These are phyloP conservation scores for Pseudopediastrum boryanum DNA, from an alignment of 139 green algal species.

Conservation along the genomic window DNA sequence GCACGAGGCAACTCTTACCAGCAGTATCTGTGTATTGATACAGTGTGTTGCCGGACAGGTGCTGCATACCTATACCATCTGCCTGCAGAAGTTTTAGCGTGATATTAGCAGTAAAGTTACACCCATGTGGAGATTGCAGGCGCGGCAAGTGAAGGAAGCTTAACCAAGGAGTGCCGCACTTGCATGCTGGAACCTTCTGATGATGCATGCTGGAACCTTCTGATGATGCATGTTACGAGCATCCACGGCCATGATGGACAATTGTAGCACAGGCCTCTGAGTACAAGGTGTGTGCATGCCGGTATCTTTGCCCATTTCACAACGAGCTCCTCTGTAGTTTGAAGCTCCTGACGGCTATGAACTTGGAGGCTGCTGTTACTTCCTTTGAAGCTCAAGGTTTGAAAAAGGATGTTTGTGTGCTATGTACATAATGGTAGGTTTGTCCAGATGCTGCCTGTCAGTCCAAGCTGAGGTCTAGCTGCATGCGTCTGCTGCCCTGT, in stretches of 20 bases:
- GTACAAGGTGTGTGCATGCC: no score
- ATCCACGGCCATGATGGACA: no score
- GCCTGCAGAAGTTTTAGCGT: not conserved
- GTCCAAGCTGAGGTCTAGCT: not conserved
- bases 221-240: not conserved
- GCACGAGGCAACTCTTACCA: not conserved
- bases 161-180: no score
- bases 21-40: not conserved
- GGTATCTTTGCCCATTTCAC: no score
- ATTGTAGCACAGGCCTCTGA: no score
- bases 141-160: no score
- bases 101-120: not conserved
- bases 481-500: conserved; percentile 24
- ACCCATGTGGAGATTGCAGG: not conserved
- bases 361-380: no score
- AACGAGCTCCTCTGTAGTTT: no score
- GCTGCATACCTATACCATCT: not conserved
- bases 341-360: no score
- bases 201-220: not conserved
- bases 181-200: no score
- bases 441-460: not conserved
- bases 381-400: no score
- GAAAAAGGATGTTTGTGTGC: no score
- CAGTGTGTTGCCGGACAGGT: not conserved
- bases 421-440: not conserved